A percentile compares a stretch with the other conserved stretches of the same genome.
phyloP scores from a whole-genome alignment of 257 asterid genomes.

The Salvia miltiorrhiza region DNA sequence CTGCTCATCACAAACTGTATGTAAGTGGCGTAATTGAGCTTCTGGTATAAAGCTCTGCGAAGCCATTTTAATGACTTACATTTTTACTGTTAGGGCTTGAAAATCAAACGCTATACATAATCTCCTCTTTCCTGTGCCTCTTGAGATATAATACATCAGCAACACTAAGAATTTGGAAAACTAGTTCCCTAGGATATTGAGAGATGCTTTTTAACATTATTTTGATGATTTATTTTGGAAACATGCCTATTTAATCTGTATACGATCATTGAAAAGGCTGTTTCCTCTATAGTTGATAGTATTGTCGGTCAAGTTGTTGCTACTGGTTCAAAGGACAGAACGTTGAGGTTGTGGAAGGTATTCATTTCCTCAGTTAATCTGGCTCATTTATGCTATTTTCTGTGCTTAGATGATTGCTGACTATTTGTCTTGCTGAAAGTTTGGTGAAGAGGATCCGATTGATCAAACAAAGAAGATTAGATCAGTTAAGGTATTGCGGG shows the following conservation, averaged over 20 bases:
- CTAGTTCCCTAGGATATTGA: background rate
- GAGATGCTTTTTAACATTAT: background rate
- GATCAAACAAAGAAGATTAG: conserved; percentile 54
- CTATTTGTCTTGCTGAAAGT: conserved; percentile 39
- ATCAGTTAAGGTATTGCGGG: conserved; percentile 62
- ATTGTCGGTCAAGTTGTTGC: conserved; percentile 56
- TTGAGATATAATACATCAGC: conserved; percentile 3
- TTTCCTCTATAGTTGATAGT: conserved; percentile 35
- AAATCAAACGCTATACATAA: background rate
- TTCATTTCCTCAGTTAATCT: conserved; percentile 13
- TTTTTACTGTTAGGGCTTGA: background rate
- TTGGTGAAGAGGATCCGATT: conserved; percentile 48
- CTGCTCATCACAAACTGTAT: background rate
- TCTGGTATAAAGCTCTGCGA: background rate
- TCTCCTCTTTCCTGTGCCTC: background rate
- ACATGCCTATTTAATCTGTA: background rate
- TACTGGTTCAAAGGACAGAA: conserved; percentile 91
- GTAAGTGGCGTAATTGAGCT: background rate
- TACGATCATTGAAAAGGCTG: conserved; percentile 3
- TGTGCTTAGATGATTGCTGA: conserved; percentile 21
- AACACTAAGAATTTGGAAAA: background rate
- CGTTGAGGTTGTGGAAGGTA: conserved; percentile 92
- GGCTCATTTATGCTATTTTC: conserved; percentile 17
- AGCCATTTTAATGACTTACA: background rate
- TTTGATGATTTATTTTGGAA: background rate